Percentiles rank a stretch among this genome's conserved stretches.
phyloP scores from a whole-genome alignment of 2,329 filamentous ascomycete genomes.

The Peltaster fructicola region DNA sequence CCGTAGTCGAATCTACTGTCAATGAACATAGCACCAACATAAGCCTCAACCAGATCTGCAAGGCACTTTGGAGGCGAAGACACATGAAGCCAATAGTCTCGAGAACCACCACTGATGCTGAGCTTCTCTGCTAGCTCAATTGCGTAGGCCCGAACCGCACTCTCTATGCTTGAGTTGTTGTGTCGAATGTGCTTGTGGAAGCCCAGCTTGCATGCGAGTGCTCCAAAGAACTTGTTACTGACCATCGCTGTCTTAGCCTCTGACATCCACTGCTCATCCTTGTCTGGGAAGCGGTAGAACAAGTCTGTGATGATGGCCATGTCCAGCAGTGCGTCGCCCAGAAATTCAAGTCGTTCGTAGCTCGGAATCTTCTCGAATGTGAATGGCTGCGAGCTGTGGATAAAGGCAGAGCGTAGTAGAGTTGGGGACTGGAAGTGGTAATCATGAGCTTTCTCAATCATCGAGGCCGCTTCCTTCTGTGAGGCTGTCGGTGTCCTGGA shows the following conservation, averaged over 20 bases:
- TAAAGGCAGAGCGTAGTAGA: slow-evolving; percentile 68
- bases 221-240: slow-evolving; percentile 83
- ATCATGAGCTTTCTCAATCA: slow-evolving; percentile 41
- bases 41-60: slow-evolving; percentile 76
- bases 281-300: slow-evolving; percentile 56
- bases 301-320: slow-evolving; percentile 71
- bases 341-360: slow-evolving; percentile 82
- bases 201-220: slow-evolving; percentile 57
- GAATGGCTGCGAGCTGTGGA: slow-evolving; percentile 65
- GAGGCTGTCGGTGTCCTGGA: slow-evolving; percentile 40
- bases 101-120: slow-evolving; percentile 29
- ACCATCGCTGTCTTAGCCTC: slow-evolving; percentile 99
- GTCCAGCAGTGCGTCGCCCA: slow-evolving; percentile 78
- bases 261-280: slow-evolving; percentile 89
- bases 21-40: slow-evolving; percentile 78
- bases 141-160: slow-evolving; percentile 37
- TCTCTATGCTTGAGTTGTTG: slow-evolving; percentile 31
- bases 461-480: slow-evolving; percentile 49
- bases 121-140: slow-evolving; percentile 39
- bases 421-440: slow-evolving; percentile 59
- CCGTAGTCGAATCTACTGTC: slow-evolving; percentile 66
- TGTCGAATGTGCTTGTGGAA: slow-evolving; percentile 56
- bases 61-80: slow-evolving; percentile 56
- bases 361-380: slow-evolving; percentile 62
- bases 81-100: slow-evolving; percentile 52